Evolutionary conservation across 1,139 yeast species (phyloP).

Genomic region (Saccharomyces pastorianus): DNA sequence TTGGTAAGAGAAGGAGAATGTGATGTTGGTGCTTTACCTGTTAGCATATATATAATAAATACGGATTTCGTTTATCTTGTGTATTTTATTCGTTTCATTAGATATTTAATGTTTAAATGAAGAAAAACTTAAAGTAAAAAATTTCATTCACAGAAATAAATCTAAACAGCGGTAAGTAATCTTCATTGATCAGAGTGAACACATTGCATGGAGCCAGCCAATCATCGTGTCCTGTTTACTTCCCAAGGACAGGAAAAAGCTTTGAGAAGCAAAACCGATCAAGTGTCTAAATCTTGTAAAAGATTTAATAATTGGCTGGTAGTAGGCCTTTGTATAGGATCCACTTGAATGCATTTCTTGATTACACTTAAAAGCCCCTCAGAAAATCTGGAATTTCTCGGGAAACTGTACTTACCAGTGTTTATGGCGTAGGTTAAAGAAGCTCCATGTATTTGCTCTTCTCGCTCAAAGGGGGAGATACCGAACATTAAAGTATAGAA

Average conservation of each 20-base stretch:
- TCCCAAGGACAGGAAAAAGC: not conserved
- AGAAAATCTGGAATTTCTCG: constrained; percentile 47
- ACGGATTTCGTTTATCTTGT: constrained; percentile 4
- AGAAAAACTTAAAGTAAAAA: not conserved
- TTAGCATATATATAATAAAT: constrained; percentile 3
- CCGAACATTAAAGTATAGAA: constrained; percentile 71
- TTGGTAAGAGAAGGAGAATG: constrained; percentile 36
- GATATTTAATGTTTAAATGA: not conserved
- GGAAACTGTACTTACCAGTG: constrained; percentile 62
- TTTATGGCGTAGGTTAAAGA: constrained; percentile 69
- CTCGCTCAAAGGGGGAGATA: constrained; percentile 78
- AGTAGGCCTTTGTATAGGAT: constrained; percentile 53
- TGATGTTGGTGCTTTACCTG: constrained; percentile 11
- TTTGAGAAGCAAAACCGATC: not conserved
- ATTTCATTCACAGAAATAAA: not conserved
- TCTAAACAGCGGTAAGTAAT: not conserved
- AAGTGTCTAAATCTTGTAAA: constrained; percentile 10
- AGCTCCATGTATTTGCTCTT: constrained; percentile 76
- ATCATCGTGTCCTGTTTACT: not conserved
- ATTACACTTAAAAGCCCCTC: constrained; percentile 50
- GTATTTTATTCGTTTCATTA: constrained; percentile 6
- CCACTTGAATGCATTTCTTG: constrained; percentile 49
- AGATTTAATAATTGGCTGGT: constrained; percentile 38
- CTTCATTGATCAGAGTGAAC: not conserved
- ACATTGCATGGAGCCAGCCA: not conserved